phyloP scores from a whole-genome alignment of 148 eudicot genomes.

The Cornus kousa region DNA sequence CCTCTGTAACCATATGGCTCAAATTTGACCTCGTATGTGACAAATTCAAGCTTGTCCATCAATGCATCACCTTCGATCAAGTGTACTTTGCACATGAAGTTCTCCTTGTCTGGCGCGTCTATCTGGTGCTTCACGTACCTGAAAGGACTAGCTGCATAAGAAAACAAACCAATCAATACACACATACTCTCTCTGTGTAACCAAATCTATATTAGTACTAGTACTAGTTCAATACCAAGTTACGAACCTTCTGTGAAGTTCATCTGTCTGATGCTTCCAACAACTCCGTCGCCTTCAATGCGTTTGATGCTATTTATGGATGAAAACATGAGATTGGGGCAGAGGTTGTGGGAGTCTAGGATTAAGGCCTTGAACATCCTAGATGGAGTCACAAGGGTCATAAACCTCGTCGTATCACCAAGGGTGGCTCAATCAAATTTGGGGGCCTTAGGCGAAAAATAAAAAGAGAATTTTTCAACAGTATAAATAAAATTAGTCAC shows the following conservation, averaged over 20 bases:
- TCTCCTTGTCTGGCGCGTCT: constrained; percentile 10
- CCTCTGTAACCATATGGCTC: constrained; percentile 12
- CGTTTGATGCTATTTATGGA: constrained; percentile 19
- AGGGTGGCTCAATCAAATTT: too few species aligned
- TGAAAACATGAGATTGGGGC: constrained; percentile 20
- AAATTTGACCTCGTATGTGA: constrained; percentile 9
- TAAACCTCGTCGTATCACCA: too few species aligned
- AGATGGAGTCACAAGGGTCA: constrained; percentile 20
- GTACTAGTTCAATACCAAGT: too few species aligned
- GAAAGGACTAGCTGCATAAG: constrained; percentile 20
- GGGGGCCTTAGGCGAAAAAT: too few species aligned
- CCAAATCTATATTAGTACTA: not conserved
- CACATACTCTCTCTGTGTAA: not conserved
- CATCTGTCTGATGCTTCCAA: constrained; percentile 27
- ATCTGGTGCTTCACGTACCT: constrained; percentile 8
- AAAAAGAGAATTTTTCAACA: too few species aligned
- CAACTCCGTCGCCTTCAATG: constrained; percentile 24
- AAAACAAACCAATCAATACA: not conserved
- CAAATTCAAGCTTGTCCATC: constrained; percentile 13
- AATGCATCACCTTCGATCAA: constrained; percentile 3
- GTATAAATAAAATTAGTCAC: too few species aligned
- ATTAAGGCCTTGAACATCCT: constrained; percentile 29
- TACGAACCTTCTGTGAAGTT: constrained; percentile 29
- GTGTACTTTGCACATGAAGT: constrained; percentile 16
- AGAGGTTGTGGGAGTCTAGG: constrained; percentile 17